Conservation (phyloP, 495 filamentous ascomycete genomes). For the Lasiosphaeria hispida region DNA sequence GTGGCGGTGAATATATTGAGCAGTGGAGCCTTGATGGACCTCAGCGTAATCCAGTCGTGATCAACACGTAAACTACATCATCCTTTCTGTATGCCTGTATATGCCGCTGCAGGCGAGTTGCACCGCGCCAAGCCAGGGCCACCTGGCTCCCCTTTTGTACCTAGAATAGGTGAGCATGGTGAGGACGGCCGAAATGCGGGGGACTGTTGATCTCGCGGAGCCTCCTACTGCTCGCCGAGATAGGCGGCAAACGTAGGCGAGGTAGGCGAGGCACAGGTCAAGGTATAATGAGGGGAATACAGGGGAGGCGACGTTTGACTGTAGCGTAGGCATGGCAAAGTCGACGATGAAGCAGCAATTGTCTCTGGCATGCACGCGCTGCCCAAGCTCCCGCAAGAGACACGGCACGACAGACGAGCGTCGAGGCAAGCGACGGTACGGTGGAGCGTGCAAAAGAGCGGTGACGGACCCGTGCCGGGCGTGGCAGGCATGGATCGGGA, state of each 20-base stretch:
- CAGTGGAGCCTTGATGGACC: slow-evolving; percentile 11
- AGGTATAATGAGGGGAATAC: neutral
- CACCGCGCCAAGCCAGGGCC: slow-evolving; percentile 8
- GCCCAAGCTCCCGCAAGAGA: neutral
- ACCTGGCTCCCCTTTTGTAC: neutral
- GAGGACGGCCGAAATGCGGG: neutral
- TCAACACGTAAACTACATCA: slow-evolving; percentile 24
- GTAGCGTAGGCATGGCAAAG: neutral
- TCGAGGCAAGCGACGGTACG: neutral
- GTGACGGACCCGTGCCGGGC: slow-evolving; percentile 14
- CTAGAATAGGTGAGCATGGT: no score
- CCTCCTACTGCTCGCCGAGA: slow-evolving; percentile 22
- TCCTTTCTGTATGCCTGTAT: neutral
- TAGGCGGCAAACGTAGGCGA: neutral
- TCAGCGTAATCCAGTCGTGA: slow-evolving; percentile 13
- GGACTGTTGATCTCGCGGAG: slow-evolving; percentile 18
- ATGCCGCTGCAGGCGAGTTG: neutral
- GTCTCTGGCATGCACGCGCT: slow-evolving; percentile 10
- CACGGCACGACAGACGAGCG: neutral
- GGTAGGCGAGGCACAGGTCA: neutral
- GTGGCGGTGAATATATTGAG: slow-evolving; percentile 1
- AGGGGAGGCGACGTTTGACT: neutral
- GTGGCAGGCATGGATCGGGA: slow-evolving; percentile 3
- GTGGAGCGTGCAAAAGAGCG: slow-evolving; percentile 17
- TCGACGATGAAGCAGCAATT: slow-evolving; percentile 17